These are phyloP conservation scores for Nannizziopsis arthrosporioides DNA, from an alignment of 2,329 filamentous ascomycete genomes.

Conservation along the genomic window DNA sequence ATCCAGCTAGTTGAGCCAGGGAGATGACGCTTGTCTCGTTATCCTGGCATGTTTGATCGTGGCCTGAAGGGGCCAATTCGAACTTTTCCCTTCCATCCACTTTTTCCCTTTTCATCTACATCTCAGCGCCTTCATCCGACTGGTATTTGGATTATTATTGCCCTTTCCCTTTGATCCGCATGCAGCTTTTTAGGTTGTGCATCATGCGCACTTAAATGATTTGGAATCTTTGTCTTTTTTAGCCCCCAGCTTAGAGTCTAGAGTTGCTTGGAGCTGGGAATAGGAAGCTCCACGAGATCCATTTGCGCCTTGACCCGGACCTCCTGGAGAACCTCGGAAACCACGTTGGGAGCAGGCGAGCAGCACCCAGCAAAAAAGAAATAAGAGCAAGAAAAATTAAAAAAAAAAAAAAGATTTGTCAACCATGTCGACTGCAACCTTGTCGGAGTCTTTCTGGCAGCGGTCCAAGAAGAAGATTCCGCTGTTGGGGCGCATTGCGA, in stretches of 20 bases:
- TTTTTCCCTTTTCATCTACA: background rate
- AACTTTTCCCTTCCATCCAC: background rate
- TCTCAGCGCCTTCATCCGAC: background rate
- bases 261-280: background rate
- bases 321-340: too few relatives aligned
- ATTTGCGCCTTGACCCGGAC: too few relatives aligned
- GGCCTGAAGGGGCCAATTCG: background rate
- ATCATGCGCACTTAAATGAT: slow-evolving; percentile 7
- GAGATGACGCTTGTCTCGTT: background rate
- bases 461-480: slow-evolving; percentile 15
- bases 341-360: too few relatives aligned
- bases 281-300: slow-evolving; percentile 2
- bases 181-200: slow-evolving; percentile 10
- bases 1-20: slow-evolving; percentile 5
- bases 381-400: background rate
- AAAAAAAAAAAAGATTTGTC: slow-evolving; percentile 10
- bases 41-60: too few relatives aligned
- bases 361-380: too few relatives aligned
- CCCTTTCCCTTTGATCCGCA: background rate
- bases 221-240: slow-evolving; percentile 9
- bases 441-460: slow-evolving; percentile 14
- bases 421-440: slow-evolving; percentile 11
- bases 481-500: slow-evolving; percentile 12
- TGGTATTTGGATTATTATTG: background rate
- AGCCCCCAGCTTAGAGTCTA: slow-evolving; percentile 1